A percentile compares a stretch with the other conserved stretches of the same genome.
phyloP scores from a whole-genome alignment of 2,329 filamentous ascomycete genomes.

The Fusarium circinatum region DNA sequence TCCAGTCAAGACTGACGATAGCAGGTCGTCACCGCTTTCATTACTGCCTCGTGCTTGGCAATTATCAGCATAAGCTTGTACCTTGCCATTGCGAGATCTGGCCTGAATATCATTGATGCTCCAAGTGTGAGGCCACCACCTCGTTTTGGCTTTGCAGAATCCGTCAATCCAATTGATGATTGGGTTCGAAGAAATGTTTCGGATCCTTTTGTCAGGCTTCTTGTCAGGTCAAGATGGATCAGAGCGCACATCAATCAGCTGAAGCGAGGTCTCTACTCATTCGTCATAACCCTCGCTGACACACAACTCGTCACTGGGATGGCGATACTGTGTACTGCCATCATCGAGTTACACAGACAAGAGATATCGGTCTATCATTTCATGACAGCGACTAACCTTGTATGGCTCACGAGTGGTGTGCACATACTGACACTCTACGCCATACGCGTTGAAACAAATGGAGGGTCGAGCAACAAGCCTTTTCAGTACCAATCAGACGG shows the following conservation, averaged over 20 bases:
- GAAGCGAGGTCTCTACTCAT: background rate
- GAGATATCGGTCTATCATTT: background rate
- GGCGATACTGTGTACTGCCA: background rate
- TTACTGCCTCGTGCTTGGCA: background rate
- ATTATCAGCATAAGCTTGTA: background rate
- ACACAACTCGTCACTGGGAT: background rate
- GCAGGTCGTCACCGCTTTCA: background rate
- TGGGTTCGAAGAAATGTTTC: background rate
- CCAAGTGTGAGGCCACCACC: background rate
- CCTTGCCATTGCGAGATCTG: background rate
- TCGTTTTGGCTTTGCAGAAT: background rate
- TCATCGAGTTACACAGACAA: background rate
- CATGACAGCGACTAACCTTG: background rate
- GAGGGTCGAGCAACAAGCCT: background rate
- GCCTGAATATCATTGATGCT: accelerated
- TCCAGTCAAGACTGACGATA: background rate
- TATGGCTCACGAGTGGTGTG: background rate
- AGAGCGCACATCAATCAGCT: background rate
- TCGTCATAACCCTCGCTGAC: background rate
- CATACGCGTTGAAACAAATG: background rate
- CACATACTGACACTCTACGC: background rate
- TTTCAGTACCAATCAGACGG: too few relatives aligned
- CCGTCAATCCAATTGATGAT: background rate
- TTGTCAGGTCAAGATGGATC: background rate
- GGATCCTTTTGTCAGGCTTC: background rate